Evolutionary conservation across 1,284 basidiomycete species (phyloP), one percentile per base, ranked within the genome.

Genomic region (Malassezia sp.): DNA sequence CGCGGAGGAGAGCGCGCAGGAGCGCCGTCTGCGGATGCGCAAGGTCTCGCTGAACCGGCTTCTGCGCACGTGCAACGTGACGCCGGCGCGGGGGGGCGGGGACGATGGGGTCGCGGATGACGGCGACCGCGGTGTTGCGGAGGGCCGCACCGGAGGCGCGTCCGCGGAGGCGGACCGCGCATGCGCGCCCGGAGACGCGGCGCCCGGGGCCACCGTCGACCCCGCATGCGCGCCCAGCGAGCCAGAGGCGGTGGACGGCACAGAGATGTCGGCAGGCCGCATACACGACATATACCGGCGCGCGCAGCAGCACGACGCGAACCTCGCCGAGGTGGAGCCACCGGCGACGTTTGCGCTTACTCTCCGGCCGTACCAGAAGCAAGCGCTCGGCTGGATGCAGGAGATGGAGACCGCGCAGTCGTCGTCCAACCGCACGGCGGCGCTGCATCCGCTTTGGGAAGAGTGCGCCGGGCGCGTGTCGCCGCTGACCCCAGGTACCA

Each of bases 321-420:
- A 74, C 20, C 78, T 97, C 71, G 77, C 76, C 17, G 83, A 83
- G 69, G 86, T 85, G 77, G 82, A 91, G 24, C 85, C 90, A 4
- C 76, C 81, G 1, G 75, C 80, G 2, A 79, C 81, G 0, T 97
- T 97, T 71, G 75, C 79, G 0, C 76, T 95, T 38, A 81, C 75
- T 0, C 72, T 96, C 22, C 79, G 88, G 35, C 66, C 71, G 1
- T 97, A 97, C 71, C 91, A 96, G 65, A 93, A 89, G 63, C 90
- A 97, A 70, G 90, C 89, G 2, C 74, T 96, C 56, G 85, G 85
- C 31, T 97, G 91, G 90, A 90, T 96, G 89, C 76, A 80, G 54
- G 84, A 82, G 1, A 78, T 90, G 56, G 91, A 95, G 72, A 79
- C 30, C 2, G 38, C 49, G 10, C 17, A 42, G 17, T 17, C 21